A percentile compares a stretch with the other conserved stretches of the same genome.
Evolutionary conservation across 2,329 filamentous ascomycete genomes (phyloP).

Genomic region (Fusarium illudens): DNA sequence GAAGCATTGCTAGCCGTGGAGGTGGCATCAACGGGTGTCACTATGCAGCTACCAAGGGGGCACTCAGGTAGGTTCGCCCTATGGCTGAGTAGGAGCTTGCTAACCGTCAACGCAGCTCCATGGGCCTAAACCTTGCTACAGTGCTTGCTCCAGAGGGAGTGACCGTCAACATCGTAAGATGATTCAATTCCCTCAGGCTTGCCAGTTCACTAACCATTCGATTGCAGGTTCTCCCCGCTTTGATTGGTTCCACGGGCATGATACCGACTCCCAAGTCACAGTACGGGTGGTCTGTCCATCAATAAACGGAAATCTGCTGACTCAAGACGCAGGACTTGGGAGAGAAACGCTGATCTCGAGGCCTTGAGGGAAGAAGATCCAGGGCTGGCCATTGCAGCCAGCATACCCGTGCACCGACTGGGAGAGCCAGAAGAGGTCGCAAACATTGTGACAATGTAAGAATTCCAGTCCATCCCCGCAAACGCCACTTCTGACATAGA

Average conservation of each 20-base stretch:
- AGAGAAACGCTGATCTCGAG: constrained; percentile 43
- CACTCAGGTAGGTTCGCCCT: constrained; percentile 28
- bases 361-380: constrained; percentile 43
- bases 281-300: constrained; percentile 22
- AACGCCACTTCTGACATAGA: neutral
- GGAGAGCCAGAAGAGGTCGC: constrained; percentile 48
- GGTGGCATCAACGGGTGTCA: constrained; percentile 49
- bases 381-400: constrained; percentile 47
- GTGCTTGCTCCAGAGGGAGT: constrained; percentile 45
- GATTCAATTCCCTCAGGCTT: neutral
- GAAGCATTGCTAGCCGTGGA: constrained; percentile 46
- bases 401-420: constrained; percentile 47
- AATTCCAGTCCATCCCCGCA: neutral
- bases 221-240: constrained; percentile 44
- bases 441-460: constrained; percentile 47
- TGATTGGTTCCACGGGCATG: constrained; percentile 50
- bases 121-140: constrained; percentile 47
- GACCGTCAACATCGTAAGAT: constrained; percentile 48
- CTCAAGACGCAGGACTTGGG: constrained; percentile 41
- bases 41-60: constrained; percentile 48
- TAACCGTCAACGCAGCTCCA: constrained; percentile 40
- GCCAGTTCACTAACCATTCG: neutral
- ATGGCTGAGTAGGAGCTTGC: neutral
- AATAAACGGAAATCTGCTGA: neutral
- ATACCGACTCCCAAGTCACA: constrained; percentile 45